Evolutionary conservation across 352 stramenopile genomes (phyloP).

Genomic region (Globisporangium viniferum): DNA sequence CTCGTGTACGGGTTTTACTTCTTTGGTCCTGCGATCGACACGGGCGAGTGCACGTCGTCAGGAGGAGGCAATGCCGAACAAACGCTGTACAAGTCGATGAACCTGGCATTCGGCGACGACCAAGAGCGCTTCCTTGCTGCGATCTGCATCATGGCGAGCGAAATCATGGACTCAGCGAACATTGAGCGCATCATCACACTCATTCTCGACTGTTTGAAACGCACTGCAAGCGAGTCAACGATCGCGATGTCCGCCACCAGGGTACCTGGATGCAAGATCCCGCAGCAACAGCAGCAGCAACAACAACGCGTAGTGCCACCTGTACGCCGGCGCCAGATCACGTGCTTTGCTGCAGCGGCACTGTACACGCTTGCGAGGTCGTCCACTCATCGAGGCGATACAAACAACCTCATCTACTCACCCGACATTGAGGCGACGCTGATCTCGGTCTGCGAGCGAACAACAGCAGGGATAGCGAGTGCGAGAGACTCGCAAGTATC

Average conservation of each 20-base stretch:
- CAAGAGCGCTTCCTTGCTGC: slow-evolving; percentile 66
- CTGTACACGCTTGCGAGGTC: slow-evolving; percentile 56
- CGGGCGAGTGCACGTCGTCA: slow-evolving; percentile 5
- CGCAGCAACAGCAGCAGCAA: neutral
- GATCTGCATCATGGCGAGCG: slow-evolving; percentile 60
- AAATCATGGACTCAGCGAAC: slow-evolving; percentile 56
- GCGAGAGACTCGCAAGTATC: slow-evolving; percentile 5
- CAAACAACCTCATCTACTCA: slow-evolving; percentile 40
- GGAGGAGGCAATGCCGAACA: neutral
- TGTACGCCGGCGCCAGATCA: slow-evolving; percentile 38
- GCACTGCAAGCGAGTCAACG: slow-evolving; percentile 18
- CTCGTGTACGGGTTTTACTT: slow-evolving; percentile 61
- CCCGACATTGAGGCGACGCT: slow-evolving; percentile 38
- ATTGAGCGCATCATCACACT: slow-evolving; percentile 59
- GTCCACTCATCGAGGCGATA: slow-evolving; percentile 51
- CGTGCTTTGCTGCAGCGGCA: slow-evolving; percentile 41
- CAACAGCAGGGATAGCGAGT: slow-evolving; percentile 10
- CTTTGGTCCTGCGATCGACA: slow-evolving; percentile 12
- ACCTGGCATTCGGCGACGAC: slow-evolving; percentile 55
- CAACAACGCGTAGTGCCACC: slow-evolving; percentile 17
- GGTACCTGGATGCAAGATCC: neutral
- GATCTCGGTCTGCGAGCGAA: slow-evolving; percentile 46
- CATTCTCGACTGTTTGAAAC: slow-evolving; percentile 40
- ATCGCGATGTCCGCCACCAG: neutral
- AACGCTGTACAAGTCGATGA: slow-evolving; percentile 26